Evolutionary conservation across 2,329 filamentous ascomycete genomes (phyloP), one percentile per base, ranked within the genome.

Genomic region (Talaromyces funiculosus): DNA sequence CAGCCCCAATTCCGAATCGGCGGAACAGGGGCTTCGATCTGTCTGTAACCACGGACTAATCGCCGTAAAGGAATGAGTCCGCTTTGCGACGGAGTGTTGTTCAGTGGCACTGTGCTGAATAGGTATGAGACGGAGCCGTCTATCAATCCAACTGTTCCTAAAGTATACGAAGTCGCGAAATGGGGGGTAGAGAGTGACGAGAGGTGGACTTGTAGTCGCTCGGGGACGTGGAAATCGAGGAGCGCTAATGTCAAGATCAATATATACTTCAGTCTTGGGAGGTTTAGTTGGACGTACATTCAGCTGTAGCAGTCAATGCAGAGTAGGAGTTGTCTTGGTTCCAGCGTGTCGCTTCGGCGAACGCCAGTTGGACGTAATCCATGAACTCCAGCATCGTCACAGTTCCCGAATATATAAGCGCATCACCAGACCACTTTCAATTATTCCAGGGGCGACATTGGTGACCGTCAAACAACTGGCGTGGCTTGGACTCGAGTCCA

Each of bases 91-190:
- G 78, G 77, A 20, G 84, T 78, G 56, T 87, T 81, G 40, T 81
- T 78, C 60, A 97, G 82, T 12, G 91, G 87, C 8, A 94, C 82
- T 2, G 91, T 96, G 53, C 92, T 95, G 79, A 96, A 97, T 58
- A 99, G 85, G 77, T 97, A 99, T 14, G 92, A 96, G 61, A 99
- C 84, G n/a, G 92, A 96, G 72, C 94, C 94, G 77, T 97, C 93
- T 56, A 99, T 92, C 37, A 96, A 83, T 62, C 93, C 94, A 16
- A 95, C 84, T 43, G 88, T 95, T 63, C 92, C 91, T 47, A 99
- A 84, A 43, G 90, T 89, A 76, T 99, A 99, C 38, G 92, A 93
- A 16, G 92, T 96, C 24, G 92, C 93, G 69, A 97, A 97, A 74
- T 96, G 91, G 8, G 91, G 88, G 18, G 92, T 92, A 7, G 92